Base-by-base conservation (phyloP, 257 asterid species). In the Paulownia fortunei region DNA sequence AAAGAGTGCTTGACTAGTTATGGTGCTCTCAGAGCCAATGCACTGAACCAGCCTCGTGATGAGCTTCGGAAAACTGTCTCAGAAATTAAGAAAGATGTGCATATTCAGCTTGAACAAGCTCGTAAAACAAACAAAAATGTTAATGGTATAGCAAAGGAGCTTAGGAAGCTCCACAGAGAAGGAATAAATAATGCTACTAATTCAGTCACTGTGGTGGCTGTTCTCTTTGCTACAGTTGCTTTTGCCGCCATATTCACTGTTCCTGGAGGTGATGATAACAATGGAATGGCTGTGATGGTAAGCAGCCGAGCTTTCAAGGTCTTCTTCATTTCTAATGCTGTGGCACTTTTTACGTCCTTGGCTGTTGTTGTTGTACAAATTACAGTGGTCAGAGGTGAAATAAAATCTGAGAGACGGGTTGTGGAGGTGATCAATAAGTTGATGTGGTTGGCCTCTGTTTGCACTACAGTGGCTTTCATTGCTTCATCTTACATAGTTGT, bases 201-300 rank as follows among this genome's bases (percentile, higher is more conserved):
- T n/a, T n/a, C n/a, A n/a, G n/a, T 91, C 79, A 91, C 97, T 0
- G 92, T 91, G 60, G 97, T 91, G 41, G 97, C 97, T 4, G 88
- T 84, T 42, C 84, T 91, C 69, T 89, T 89, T 19, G 97, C 92
- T 6, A 89, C 94, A 2, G 92, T 91, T 8, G 97, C 97, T 65
- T 91, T 91, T 70, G 89, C 93, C 9, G 92, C 94, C 55, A 85
- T 91, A 49, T 91, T 89, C 83, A 86, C 97, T 3, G 87, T 91
- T 71, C 94, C 97, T 0, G 97, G 97, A 0, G 97, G 97, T 26
- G 97, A 91, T 47, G 77, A 84, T 55, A 79, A 79, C 16, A 69
- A 60, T 1, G 97, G 97, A 34, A 78, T 7, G 73, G 94, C 94
- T 5, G 74, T 89, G n/a, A 78, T 81, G 74, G 91, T 76, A 27